Percentiles rank a stretch among this genome's conserved stretches.
These are phyloP conservation scores for Wickerhamiella sorbophila DNA, from an alignment of 805 yeast species.

Conservation along the genomic window DNA sequence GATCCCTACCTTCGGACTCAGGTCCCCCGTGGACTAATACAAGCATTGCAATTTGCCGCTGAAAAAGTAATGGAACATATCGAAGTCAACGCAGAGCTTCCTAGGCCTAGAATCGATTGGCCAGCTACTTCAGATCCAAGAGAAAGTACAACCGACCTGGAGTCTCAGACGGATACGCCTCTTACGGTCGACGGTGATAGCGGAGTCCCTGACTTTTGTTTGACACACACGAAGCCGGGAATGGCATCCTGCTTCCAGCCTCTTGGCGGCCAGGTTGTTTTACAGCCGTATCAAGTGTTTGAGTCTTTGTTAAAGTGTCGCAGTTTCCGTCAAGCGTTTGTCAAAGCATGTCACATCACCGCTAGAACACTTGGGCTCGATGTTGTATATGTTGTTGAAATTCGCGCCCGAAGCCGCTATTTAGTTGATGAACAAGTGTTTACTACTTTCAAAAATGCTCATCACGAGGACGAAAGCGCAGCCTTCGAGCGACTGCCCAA, in stretches of 20 bases:
- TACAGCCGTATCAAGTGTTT: conserved; percentile 20
- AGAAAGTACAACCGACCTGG: background rate
- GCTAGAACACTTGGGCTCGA: conserved; percentile 16
- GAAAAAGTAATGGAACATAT: conserved; percentile 4
- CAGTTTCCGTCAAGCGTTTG: conserved; percentile 16
- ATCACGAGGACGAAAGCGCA: too few relatives aligned
- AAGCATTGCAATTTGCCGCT: conserved; percentile 10
- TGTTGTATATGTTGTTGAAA: conserved; percentile 20
- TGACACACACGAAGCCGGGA: background rate
- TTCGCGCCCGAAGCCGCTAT: conserved; percentile 7
- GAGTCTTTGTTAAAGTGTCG: conserved; percentile 16
- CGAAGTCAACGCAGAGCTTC: background rate
- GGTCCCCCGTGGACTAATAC: conserved; percentile 9
- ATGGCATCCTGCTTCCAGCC: background rate
- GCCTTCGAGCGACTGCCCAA: background rate
- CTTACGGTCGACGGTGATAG: background rate
- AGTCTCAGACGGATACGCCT: background rate
- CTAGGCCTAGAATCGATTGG: conserved; percentile 1
- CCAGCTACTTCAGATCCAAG: background rate
- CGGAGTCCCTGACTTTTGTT: conserved; percentile 2
- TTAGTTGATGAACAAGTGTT: background rate
- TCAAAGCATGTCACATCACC: conserved; percentile 19
- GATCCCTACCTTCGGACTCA: conserved; percentile 26
- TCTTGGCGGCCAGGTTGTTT: conserved; percentile 6
- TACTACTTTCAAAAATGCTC: too few relatives aligned